phyloP scores from a whole-genome alignment of 139 green algal species.

The Coelastrella sp. region DNA sequence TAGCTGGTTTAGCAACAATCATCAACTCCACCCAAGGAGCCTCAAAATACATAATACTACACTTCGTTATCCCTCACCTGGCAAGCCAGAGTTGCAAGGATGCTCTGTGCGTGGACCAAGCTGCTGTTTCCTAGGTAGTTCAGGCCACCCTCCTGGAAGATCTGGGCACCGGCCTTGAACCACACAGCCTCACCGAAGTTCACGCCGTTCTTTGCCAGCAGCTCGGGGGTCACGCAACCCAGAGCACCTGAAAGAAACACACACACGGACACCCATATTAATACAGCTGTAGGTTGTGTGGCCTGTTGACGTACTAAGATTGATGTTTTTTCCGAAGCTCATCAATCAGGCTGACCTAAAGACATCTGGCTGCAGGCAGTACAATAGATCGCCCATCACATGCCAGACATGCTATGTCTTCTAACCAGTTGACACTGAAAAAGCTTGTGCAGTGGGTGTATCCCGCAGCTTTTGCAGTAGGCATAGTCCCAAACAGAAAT shows the following conservation, averaged over 20 bases:
- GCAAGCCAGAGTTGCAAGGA: conserved; percentile 86
- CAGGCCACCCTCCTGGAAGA: conserved; percentile 81
- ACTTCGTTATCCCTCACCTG: conserved; percentile 73
- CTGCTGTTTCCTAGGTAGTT: conserved; percentile 84
- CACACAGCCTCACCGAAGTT: conserved; percentile 83
- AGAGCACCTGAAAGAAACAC: conserved; percentile 59
- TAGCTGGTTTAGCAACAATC: neutral
- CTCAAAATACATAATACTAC: neutral
- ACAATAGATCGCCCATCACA: too few relatives aligned
- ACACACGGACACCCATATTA: neutral
- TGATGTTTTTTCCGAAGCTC: neutral
- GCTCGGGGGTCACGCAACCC: conserved; percentile 67
- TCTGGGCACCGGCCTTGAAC: conserved; percentile 91
- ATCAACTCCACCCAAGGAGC: neutral
- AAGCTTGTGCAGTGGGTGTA: too few relatives aligned
- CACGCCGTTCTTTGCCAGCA: conserved; percentile 61
- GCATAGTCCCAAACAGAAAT: too few relatives aligned
- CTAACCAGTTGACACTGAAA: too few relatives aligned
- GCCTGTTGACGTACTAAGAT: neutral
- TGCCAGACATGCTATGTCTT: too few relatives aligned
- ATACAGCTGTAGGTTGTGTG: too few relatives aligned
- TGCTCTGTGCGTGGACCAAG: conserved; percentile 93
- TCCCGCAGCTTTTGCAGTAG: too few relatives aligned
- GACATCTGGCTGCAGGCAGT: too few relatives aligned
- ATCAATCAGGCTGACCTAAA: too few relatives aligned